phyloP scores from a whole-genome alignment of 257 asterid genomes.

The Asclepias syriaca region DNA sequence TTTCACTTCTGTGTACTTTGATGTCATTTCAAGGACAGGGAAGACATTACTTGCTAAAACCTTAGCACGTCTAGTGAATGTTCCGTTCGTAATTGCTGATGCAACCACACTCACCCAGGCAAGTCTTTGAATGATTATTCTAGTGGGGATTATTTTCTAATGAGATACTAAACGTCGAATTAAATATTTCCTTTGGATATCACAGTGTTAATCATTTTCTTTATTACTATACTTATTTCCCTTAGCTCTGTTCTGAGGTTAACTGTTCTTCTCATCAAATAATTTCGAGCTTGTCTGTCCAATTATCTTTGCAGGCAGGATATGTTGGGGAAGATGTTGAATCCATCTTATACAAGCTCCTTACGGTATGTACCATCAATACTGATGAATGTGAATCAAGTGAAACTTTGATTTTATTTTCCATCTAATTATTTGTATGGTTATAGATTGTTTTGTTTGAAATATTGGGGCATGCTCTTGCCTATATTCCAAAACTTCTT shows the following conservation, averaged over 20 bases:
- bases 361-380: conserved; percentile 43
- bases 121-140: conserved; percentile 25
- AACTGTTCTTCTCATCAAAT: background rate
- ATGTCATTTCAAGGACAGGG: conserved; percentile 90
- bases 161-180: background rate
- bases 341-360: conserved; percentile 93
- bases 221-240: background rate
- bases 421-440: background rate
- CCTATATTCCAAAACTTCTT: background rate
- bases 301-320: conserved; percentile 72
- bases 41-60: conserved; percentile 97
- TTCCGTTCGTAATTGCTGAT: conserved; percentile 97
- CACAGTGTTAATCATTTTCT: background rate
- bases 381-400: background rate
- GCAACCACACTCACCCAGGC: conserved; percentile 99
- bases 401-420: background rate
- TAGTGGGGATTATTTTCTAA: background rate
- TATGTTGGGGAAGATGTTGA: conserved; percentile 99
- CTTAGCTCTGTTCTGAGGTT: background rate
- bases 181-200: background rate
- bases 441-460: background rate
- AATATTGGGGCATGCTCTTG: background rate
- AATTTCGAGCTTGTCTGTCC: background rate
- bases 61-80: conserved; percentile 94
- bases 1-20: conserved; percentile 49